Evolutionary conservation across 208 protist species (phyloP), one percentile per base, ranked within the genome.

Genomic region (Phytomonas francai): DNA sequence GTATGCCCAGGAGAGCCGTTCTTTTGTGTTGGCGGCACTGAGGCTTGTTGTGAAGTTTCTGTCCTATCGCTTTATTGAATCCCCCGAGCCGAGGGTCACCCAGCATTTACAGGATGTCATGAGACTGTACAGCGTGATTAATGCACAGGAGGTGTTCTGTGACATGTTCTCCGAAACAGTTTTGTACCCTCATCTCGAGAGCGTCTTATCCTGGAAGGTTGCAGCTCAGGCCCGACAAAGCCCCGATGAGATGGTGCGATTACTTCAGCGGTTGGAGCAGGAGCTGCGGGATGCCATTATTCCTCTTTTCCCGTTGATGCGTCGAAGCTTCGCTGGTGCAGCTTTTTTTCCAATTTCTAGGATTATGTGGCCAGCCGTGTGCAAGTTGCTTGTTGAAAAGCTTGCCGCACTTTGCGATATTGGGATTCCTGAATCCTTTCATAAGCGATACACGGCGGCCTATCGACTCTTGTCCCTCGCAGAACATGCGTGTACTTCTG

Each of bases 361-460:
- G 63, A 83, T 93, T 36, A 71, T 94, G 25, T 96, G 91, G 87
- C 91, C 91, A 0, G 71, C 83, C 5, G 57, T 96, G 36, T 88
- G 79, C 69, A 85, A 94, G 60, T 79, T 79, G 32, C 65, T 96
- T 2, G 71, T 88, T 34, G 92, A 92, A 72, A 89, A 89, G 67
- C 79, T 96, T 60, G 78, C 87, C 0, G 76, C 77, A 31, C 76
- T 96, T 12, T 93, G 84, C 68, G 88, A 93, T 56, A 71, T 84
- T 25, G 80, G 85, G 27, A 85, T 91, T 25, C 74, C 88, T 3
- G 80, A 85, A n/a, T 76, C 81, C n/a, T 94, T 96, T 67, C 87
- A 87, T 16, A 42, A 74, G 36, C 77, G 84, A 63, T 93, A 93
- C 68, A 70, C 69, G 32, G 79, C 85, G 8, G 86, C 91, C 2